Base-by-base conservation (phyloP, 2,329 filamentous ascomycete species). In the Pezicula carpinea region DNA sequence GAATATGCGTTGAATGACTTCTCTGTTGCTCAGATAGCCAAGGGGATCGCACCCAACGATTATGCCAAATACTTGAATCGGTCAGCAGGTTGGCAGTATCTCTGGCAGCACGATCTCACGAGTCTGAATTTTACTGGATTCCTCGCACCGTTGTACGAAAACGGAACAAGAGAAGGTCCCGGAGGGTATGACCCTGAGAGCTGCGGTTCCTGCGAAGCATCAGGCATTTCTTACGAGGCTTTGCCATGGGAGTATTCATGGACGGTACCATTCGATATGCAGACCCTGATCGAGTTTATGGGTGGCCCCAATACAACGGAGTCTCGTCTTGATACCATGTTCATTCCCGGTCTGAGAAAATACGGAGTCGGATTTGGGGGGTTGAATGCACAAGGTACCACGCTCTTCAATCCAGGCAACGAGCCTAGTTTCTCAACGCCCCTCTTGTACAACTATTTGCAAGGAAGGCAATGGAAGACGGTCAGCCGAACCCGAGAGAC, bases 1-100 rank as follows among this genome's bases (percentile, higher is more conserved):
- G 83, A 87, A 59, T 87, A 87, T 57, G 72, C 80, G 0, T 72
- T 73, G 42, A 86, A 87, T 58, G 84, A 88, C 60, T 87, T 86
- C 54, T 74, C 71, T 1, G 65, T 87, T 4, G 76, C 80, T 48
- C 77, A 82, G 56, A 78, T 87, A 11, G 83, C 83, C 3, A 60
- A 58, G 1, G 82, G 81, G 0, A 63, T 85, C 14, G 56, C 53
- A 51, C 14, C 56, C 0, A 56, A 60, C 3, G 71, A 76, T 48
- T 65, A 69, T 36, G 46, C 63, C 18, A 73, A 66, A 46, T 76
- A 77, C 48, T 58, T 78, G 21, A 61, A 69, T 44, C 68, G 75
- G 5, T 77, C 75, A 0, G 66, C 70, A 35, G 34, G 29, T 43
- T 84, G 80, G 80, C 71, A 77, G 17, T 79, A 77, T 43, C 77